Base-by-base conservation (phyloP, 192 early-diverging fungal genomes). In the Coemansia sp. region DNA sequence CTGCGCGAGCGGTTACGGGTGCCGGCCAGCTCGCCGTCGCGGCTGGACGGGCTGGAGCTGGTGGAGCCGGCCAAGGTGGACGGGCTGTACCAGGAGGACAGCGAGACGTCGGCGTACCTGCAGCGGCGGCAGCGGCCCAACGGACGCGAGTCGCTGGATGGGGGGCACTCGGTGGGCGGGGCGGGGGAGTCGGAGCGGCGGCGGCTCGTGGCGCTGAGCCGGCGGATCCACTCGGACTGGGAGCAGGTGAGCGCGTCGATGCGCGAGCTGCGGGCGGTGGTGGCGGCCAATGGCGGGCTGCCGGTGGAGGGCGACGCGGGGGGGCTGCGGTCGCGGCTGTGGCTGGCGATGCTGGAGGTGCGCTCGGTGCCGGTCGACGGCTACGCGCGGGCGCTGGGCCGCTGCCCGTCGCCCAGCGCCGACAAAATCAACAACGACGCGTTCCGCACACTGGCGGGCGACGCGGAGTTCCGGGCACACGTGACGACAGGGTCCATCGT, bases 341-440 rank as follows among this genome's bases (percentile, higher is more conserved):
- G 77, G 77, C 77, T 80, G 53, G 77, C 77, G 0, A 75, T 80
- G 77, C 72, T 80, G 2, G 77, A 80, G 61, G 77, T 80, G n/a
- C 65, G 72, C 6, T 64, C 57, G 16, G 71, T 75, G 21, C 50
- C 38, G 28, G 35, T 68, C 3, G 72, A 84, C 20, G 91, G 90
- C 39, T 98, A 96, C 62, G 75, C 88, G n/a, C 72, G 72, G 1
- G 77, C 94, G 0, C 85, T 95, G 38, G 73, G 85, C 12, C 79
- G 85, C 43, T 91, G 92, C 20, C 88, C 89, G 16, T 91, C 88
- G n/a, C 42, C 62, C 0, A 86, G 90, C 12, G 88, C 90, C 12
- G 87, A 86, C 53, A 94, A 95, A 72, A 92, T 98, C 69, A 83
- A 90, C 64, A 94, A 98, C 72, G 95, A 98, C 70, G 89, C 93